A percentile compares a stretch with the other conserved stretches of the same genome.
These are phyloP conservation scores for Rhododendron kiyosumense DNA, from an alignment of 148 eudicot genomes.

Conservation along the genomic window DNA sequence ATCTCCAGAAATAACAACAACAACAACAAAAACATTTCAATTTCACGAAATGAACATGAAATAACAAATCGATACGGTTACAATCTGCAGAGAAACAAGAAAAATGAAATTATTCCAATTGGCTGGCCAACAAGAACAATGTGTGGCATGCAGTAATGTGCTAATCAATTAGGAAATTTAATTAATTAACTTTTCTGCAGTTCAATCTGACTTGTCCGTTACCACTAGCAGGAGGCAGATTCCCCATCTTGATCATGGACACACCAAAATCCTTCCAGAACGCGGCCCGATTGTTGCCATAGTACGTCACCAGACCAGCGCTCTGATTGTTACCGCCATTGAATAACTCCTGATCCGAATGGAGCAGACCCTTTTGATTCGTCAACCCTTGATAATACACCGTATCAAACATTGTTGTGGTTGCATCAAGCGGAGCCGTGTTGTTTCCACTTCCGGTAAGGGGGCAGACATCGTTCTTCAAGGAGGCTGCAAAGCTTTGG, in stretches of 20 bases:
- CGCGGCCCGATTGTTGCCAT: constrained; percentile 16
- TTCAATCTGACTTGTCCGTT: constrained; percentile 24
- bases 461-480: constrained; percentile 28
- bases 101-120: not conserved
- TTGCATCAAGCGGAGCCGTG: constrained; percentile 24
- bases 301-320: constrained; percentile 25
- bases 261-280: constrained; percentile 15
- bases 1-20: not conserved
- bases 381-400: constrained; percentile 32
- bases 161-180: not conserved
- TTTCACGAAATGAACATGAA: not conserved
- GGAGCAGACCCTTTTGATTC: constrained; percentile 31
- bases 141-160: not conserved
- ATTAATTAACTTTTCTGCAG: constrained; percentile 8
- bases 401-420: constrained; percentile 30
- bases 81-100: not conserved
- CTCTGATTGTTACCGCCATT: constrained; percentile 21
- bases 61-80: not conserved
- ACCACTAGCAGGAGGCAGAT: constrained; percentile 30
- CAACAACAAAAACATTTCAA: not conserved
- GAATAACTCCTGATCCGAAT: constrained; percentile 44
- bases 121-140: not conserved
- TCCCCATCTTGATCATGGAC: constrained; percentile 46
- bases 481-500: constrained; percentile 13
- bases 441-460: constrained; percentile 24